A percentile compares a stretch with the other conserved stretches of the same genome.
Evolutionary conservation across 768 basidiomycete genomes (phyloP).

Genomic region (Hirschioporus abietinus): DNA sequence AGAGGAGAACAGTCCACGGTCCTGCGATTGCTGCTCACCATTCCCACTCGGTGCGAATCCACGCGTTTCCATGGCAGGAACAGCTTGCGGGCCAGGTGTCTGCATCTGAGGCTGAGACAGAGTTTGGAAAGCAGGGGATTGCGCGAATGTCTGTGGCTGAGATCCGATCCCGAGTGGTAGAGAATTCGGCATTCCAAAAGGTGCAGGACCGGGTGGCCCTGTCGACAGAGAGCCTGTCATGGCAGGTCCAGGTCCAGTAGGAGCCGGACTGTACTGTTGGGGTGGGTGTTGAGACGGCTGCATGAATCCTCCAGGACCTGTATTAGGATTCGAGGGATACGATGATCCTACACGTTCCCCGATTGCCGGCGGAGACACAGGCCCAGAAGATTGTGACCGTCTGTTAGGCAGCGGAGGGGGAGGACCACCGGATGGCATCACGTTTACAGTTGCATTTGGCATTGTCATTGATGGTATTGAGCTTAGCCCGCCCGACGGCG

Average conservation of each 20-base stretch:
- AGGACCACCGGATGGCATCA: neutral
- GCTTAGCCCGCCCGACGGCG: neutral
- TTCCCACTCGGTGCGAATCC: neutral
- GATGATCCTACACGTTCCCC: neutral
- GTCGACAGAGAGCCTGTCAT: neutral
- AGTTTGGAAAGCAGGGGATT: no score
- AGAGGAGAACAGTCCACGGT: neutral
- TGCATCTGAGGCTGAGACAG: neutral
- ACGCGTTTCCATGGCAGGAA: neutral
- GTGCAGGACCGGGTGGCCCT: no score
- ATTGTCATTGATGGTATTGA: neutral
- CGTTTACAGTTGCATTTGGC: neutral
- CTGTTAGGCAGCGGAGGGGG: neutral
- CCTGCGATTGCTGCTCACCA: neutral
- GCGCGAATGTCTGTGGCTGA: neutral
- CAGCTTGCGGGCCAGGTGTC: neutral
- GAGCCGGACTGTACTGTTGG: neutral
- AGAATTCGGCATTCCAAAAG: neutral
- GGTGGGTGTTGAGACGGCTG: neutral
- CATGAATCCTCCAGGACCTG: neutral
- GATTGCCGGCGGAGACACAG: neutral
- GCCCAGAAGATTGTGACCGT: neutral
- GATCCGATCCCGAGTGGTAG: neutral
- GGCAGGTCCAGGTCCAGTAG: neutral
- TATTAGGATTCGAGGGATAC: neutral